Evolutionary conservation across 2,329 filamentous ascomycete genomes (phyloP), one percentile per base, ranked within the genome.

Genomic region (Waltergamsia citrina): DNA sequence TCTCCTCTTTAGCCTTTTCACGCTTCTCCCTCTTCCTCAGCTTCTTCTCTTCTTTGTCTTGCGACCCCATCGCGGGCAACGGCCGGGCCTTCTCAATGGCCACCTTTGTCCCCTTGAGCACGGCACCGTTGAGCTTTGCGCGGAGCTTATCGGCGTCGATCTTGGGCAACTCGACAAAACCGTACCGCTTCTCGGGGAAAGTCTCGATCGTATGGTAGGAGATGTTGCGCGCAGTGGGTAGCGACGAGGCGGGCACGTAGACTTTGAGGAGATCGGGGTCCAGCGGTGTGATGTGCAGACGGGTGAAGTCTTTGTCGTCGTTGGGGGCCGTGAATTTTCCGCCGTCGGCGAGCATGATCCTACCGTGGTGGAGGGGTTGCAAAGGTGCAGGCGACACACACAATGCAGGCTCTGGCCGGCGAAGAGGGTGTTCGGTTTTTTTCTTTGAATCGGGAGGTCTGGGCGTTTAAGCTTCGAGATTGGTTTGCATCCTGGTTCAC

Each of bases 171-270:
- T 93, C 87, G 39, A 96, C 67, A 60, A 84, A 98, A 36, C 90
- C 92, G 75, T 86, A 98, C 34, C 75, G 80, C 52, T 77, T 82
- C 44, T 98, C 92, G 11, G 90, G 90, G 42, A 94, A 94, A 1
- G 88, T 88, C 51, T 86, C 74, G 44, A 95, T 62, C 5, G 68
- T 67, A 58, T 96, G 90, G 60, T 81, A 95, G n/a, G 88, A 94
- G 34, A 95, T 74, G 52, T 87, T 85, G 40, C 77, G 76, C 15
- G 85, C 85, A 29, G 65, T 64, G 11, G 76, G 67, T 23, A 77
- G 72, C 11, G 85, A 52, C 1, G 80, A 71, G 1, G 79, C 66
- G 16, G 85, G 78, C 31, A 98, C 58, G 39, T 93, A 74, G 32
- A 81, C 67, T 36, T 74, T 70, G 37, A 92, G 66, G 14, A 96